Evolutionary conservation across 2,329 filamentous ascomycete genomes (phyloP).

Genomic region (Endothia cerciana): DNA sequence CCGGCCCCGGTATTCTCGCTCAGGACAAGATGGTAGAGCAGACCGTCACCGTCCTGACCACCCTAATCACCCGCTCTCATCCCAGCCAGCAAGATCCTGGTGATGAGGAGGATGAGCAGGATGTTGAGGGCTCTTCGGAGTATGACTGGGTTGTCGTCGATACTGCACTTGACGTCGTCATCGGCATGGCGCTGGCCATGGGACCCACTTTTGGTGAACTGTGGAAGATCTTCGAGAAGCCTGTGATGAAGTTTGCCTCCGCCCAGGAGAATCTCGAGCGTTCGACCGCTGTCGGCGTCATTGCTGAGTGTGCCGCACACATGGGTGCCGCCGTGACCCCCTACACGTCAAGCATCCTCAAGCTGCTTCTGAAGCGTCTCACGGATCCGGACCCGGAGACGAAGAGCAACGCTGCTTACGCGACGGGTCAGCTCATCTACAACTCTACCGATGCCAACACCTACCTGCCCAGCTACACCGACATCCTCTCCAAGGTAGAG

Average conservation of each 20-base stretch:
- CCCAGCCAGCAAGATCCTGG: slow-evolving; percentile 90
- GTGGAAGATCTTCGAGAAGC: slow-evolving; percentile 96
- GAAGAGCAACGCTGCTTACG: slow-evolving; percentile 94
- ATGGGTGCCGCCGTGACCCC: slow-evolving; percentile 82
- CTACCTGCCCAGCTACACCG: slow-evolving; percentile 74
- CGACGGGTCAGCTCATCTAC: slow-evolving; percentile 80
- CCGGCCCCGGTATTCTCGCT: slow-evolving; percentile 82
- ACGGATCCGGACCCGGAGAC: slow-evolving; percentile 88
- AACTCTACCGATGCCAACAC: slow-evolving; percentile 76
- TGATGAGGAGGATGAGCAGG: slow-evolving; percentile 77
- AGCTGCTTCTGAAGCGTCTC: slow-evolving; percentile 82
- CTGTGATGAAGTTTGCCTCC: slow-evolving; percentile 83
- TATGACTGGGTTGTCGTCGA: slow-evolving; percentile 98
- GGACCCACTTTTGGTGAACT: slow-evolving; percentile 81
- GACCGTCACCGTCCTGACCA: slow-evolving; percentile 73
- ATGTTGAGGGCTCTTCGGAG: slow-evolving; percentile 83
- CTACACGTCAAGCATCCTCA: slow-evolving; percentile 76
- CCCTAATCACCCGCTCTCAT: slow-evolving; percentile 87
- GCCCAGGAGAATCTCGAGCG: slow-evolving; percentile 87
- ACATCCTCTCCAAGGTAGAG: slow-evolving; percentile 85
- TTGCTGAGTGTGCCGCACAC: slow-evolving; percentile 87
- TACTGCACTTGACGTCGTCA: slow-evolving; percentile 88
- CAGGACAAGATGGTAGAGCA: slow-evolving; percentile 75
- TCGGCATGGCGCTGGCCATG: slow-evolving; percentile 80
- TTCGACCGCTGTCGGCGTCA: slow-evolving; percentile 85